phyloP scores from a whole-genome alignment of 352 stramenopile species.

The Thraustochytrium sp. region DNA sequence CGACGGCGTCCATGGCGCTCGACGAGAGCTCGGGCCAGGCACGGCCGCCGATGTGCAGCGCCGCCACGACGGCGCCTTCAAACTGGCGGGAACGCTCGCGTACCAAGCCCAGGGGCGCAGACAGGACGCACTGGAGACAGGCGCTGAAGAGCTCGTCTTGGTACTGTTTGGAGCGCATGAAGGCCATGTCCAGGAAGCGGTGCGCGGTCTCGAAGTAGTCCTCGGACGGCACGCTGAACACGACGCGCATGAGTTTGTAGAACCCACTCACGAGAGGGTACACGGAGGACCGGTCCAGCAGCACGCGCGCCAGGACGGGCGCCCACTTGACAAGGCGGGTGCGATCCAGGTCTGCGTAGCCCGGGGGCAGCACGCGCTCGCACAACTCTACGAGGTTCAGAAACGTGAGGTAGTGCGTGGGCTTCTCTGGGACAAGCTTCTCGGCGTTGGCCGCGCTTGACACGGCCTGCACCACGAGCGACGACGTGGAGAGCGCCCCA shows the following conservation, averaged over 20 bases:
- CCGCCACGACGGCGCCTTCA: not conserved
- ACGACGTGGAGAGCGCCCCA: too few species aligned
- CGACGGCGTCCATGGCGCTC: not conserved
- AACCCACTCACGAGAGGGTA: constrained; percentile 8
- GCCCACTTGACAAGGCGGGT: constrained; percentile 13
- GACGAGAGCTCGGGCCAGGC: not conserved
- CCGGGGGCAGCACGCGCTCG: not conserved
- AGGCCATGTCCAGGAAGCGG: constrained; percentile 17
- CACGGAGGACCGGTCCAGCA: not conserved
- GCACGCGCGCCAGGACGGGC: not conserved
- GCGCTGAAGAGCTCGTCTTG: not conserved
- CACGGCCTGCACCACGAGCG: not conserved
- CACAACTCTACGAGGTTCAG: constrained; percentile 36
- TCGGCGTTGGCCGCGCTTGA: not conserved
- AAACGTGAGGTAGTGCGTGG: not conserved
- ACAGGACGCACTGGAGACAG: not conserved
- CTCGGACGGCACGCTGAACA: not conserved
- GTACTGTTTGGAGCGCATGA: constrained; percentile 29
- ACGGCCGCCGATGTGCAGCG: not conserved
- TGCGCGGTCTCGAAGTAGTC: not conserved
- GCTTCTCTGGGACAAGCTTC: not conserved
- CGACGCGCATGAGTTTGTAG: constrained; percentile 32
- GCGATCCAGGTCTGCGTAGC: not conserved
- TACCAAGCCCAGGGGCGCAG: not conserved
- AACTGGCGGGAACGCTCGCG: not conserved